These are phyloP conservation scores for Kondoa subrosea DNA, from an alignment of 768 basidiomycete genomes.

Conservation along the genomic window DNA sequence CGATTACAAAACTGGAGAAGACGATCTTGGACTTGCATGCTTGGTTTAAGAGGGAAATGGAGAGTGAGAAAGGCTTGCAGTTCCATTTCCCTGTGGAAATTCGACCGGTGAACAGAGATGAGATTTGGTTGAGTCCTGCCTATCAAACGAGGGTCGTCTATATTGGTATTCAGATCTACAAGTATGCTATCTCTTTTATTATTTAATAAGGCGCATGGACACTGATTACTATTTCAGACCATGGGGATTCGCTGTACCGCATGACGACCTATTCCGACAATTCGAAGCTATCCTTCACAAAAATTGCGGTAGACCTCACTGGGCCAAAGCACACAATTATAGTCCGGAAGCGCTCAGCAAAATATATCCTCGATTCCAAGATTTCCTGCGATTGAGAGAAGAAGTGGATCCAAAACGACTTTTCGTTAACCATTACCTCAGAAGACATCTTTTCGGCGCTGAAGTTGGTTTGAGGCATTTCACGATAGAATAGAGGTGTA, in stretches of 20 bases:
- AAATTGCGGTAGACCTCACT: conserved; percentile 74
- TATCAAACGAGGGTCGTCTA: conserved; percentile 63
- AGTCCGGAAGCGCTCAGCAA: conserved; percentile 45
- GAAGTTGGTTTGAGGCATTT: background rate
- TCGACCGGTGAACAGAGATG: conserved; percentile 68
- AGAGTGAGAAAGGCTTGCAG: conserved; percentile 54
- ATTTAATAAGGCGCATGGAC: background rate
- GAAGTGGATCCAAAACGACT: conserved; percentile 48
- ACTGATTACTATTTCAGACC: background rate
- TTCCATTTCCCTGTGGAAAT: conserved; percentile 89
- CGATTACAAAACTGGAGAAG: conserved; percentile 46
- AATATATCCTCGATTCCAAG: conserved; percentile 64
- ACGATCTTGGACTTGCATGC: conserved; percentile 55
- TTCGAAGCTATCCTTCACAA: conserved; percentile 55
- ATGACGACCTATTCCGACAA: conserved; percentile 54
- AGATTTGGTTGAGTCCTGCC: conserved; percentile 87
- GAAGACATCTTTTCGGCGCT: conserved; percentile 61
- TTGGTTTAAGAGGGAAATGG: conserved; percentile 54
- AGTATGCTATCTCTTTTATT: no score
- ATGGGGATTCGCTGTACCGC: conserved; percentile 29
- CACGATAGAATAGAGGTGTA: background rate
- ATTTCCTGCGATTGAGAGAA: conserved; percentile 50
- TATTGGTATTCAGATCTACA: conserved; percentile 96
- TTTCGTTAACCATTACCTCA: conserved; percentile 75
- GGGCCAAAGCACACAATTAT: conserved; percentile 79